Conservation (phyloP, 2,329 filamentous ascomycete species). For the Blumeriella jaapii region DNA sequence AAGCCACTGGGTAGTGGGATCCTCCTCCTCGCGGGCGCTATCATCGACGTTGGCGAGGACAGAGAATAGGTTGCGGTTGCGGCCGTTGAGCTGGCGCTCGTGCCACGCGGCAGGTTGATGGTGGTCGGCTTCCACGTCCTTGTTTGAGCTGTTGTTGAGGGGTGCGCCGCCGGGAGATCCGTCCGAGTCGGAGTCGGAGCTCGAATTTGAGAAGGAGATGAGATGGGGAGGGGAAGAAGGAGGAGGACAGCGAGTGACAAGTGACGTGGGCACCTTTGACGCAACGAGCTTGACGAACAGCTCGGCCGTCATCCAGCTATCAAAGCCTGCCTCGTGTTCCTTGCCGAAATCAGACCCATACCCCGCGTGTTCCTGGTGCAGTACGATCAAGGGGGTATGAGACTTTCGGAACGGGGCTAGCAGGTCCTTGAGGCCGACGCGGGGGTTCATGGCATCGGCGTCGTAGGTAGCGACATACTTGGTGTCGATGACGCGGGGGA, state of each 20-base stretch:
- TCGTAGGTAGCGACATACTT: constrained; percentile 41
- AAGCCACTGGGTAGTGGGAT: constrained; percentile 13
- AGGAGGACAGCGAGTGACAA: too few relatives aligned
- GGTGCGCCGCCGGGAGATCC: neutral
- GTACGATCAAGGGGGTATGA: constrained; percentile 32
- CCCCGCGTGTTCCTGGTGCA: constrained; percentile 26
- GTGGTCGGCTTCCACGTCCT: neutral
- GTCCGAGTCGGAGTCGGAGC: constrained; percentile 1
- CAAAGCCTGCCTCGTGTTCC: constrained; percentile 48
- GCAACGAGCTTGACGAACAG: constrained; percentile 29
- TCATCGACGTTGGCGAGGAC: neutral
- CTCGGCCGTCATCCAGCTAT: constrained; percentile 39
- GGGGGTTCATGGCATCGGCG: constrained; percentile 29
- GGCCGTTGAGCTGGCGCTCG: constrained; percentile 6
- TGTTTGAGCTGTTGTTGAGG: too few relatives aligned
- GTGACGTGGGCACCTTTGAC: neutral
- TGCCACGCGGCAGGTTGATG: constrained; percentile 5
- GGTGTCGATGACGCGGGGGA: constrained; percentile 44
- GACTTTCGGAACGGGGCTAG: constrained; percentile 31
- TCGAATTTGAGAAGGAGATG: neutral
- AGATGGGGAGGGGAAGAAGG: too few relatives aligned
- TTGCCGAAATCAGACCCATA: constrained; percentile 17
- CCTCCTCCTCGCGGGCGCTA: neutral
- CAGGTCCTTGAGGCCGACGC: constrained; percentile 37
- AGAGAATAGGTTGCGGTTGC: neutral